Conservation (phyloP, 2,329 filamentous ascomycete genomes). For the Immersiporthe knoxdaviesiana region DNA sequence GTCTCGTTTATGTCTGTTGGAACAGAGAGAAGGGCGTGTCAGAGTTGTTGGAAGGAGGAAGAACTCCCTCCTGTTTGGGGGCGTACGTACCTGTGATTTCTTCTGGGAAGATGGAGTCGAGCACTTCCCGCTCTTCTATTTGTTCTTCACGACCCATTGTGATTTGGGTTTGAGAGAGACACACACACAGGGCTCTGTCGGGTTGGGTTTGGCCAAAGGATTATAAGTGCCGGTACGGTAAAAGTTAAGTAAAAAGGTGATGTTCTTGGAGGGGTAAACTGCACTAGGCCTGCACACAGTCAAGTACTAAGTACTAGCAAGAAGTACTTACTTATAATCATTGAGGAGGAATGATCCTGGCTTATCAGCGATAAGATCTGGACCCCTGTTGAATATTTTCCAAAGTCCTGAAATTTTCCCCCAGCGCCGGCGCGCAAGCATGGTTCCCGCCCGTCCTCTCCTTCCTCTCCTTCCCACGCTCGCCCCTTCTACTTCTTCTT, state of each 20-base stretch:
- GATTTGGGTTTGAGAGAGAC: constrained; percentile 33
- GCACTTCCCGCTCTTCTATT: constrained; percentile 92
- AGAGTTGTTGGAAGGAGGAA: constrained; percentile 1
- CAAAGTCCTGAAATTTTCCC: constrained; percentile 24
- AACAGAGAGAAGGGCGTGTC: neutral
- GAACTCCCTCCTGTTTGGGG: too few relatives aligned
- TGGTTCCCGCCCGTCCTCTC: neutral
- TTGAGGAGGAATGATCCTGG: too few relatives aligned
- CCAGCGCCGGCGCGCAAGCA: neutral
- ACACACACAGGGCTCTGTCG: neutral
- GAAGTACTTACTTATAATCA: too few relatives aligned
- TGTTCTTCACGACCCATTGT: constrained; percentile 81
- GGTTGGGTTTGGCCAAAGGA: neutral
- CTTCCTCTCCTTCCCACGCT: neutral
- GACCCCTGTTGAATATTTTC: constrained; percentile 22
- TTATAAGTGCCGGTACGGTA: neutral
- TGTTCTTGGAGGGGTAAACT: neutral
- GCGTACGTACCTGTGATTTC: constrained; percentile 80
- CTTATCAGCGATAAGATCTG: constrained; percentile 22
- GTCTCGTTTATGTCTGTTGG: constrained; percentile 83
- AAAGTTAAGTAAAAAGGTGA: neutral
- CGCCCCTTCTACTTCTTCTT: neutral
- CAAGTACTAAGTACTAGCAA: too few relatives aligned
- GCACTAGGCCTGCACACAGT: too few relatives aligned
- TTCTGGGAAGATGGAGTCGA: constrained; percentile 97